Evolutionary conservation across 805 yeast species (phyloP).

Genomic region (Candida quercuum): DNA sequence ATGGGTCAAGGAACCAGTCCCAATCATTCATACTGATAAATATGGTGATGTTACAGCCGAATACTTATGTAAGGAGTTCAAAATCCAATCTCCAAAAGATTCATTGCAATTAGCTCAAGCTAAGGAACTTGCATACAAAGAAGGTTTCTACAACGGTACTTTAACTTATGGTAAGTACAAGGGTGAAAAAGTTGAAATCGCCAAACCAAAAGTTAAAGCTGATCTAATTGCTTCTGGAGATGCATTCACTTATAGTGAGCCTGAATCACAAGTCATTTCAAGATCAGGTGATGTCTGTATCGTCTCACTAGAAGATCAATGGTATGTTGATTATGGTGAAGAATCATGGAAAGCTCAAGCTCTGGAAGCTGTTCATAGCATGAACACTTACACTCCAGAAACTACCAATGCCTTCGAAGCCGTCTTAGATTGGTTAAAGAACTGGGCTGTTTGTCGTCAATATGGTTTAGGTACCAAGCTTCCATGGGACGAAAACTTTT

Average conservation of each 20-base stretch:
- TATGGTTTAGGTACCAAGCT: slow-evolving; percentile 92
- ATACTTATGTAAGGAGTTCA: slow-evolving; percentile 73
- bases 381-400: slow-evolving; percentile 80
- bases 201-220: slow-evolving; percentile 80
- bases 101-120: slow-evolving; percentile 81
- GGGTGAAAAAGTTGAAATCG: slow-evolving; percentile 87
- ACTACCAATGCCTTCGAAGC: slow-evolving; percentile 90
- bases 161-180: slow-evolving; percentile 75
- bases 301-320: slow-evolving; percentile 96
- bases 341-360: slow-evolving; percentile 81
- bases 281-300: slow-evolving; percentile 97
- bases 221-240: slow-evolving; percentile 73
- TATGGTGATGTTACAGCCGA: slow-evolving; percentile 91
- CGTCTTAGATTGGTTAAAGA: slow-evolving; percentile 91
- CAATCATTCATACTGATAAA: slow-evolving; percentile 73
- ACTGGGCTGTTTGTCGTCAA: slow-evolving; percentile 97
- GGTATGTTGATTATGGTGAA: slow-evolving; percentile 98
- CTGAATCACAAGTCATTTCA: slow-evolving; percentile 83
- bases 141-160: slow-evolving; percentile 88
- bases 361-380: slow-evolving; percentile 63
- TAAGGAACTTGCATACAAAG: slow-evolving; percentile 92
- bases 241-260: slow-evolving; percentile 91
- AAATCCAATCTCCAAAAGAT: slow-evolving; percentile 94
- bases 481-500: slow-evolving; percentile 94
- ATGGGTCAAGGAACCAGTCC: slow-evolving; percentile 78